Evolutionary conservation across 129 eudicot species (phyloP), one percentile per base, ranked within the genome.

Genomic region (Artemisia tridentata): DNA sequence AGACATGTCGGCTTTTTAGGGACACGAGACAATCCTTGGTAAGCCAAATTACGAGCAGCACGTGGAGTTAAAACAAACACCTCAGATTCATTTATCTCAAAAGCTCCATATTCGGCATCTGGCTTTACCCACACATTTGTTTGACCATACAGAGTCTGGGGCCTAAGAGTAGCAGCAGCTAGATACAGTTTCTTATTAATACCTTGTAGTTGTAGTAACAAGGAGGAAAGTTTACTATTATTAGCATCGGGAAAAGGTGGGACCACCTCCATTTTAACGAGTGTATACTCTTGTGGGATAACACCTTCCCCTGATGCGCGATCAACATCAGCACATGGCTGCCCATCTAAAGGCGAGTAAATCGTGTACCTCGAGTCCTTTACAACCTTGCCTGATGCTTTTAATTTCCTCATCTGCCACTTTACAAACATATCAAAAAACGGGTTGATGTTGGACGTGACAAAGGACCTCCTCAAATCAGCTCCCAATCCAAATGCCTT

Each of bases 261-360:
- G 68, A 90, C 74, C 13, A 85, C 95, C 75, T 87, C 95, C 97
- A 90, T 90, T 76, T 90, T 90, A 9, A 90, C 85, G 6, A 90
- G 86, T 17, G 91, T 90, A 65, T 90, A 90, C 72, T 90, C 97
- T 69, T 90, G 97, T 1, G 97, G 97, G 59, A 80, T 84, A 64
- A 87, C 97, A 62, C 95, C 97, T 77, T 90, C 97, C n/a, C 97
- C 97, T 8, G 97, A 90, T 58, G 97, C 97, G n/a, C 97, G 86
- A 45, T 90, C 95, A 64, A 87, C 91, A 75, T 90, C 97, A 12
- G 97, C 95, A 72, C 97, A 90, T 5, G 95, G 95, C 71, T 87
- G 97, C 41, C 97, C 95, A 73, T 90, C 97, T 53, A 85, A 63
- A 18, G 97, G 97, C 3, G 97, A 90, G 56, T 78, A 90, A 15